These are phyloP conservation scores for Coemansia sp. DNA, from an alignment of 192 early-diverging fungal species.

Conservation along the genomic window DNA sequence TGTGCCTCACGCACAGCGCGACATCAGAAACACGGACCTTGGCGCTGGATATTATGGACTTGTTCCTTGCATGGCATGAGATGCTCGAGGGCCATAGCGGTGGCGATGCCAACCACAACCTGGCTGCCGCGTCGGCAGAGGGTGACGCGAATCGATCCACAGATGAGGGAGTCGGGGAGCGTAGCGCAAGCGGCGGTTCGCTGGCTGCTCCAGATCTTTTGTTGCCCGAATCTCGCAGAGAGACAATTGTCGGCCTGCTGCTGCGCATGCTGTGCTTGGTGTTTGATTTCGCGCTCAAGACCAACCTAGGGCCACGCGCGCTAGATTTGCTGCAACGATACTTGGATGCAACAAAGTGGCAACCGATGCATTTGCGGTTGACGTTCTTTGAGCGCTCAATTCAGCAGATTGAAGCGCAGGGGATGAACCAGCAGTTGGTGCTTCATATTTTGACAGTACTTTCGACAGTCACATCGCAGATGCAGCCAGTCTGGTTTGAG, in stretches of 20 bases:
- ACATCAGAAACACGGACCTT: conserved; percentile 81
- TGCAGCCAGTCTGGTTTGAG: conserved; percentile 54
- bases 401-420: conserved; percentile 50
- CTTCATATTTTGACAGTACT: conserved; percentile 47
- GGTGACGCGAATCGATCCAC: background rate
- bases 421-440: conserved; percentile 54
- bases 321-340: conserved; percentile 40
- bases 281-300: conserved; percentile 52
- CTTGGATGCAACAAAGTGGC: conserved; percentile 38
- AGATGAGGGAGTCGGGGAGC: too few relatives aligned
- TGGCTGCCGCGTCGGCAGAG: background rate
- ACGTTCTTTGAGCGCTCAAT: conserved; percentile 55
- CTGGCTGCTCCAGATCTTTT: conserved; percentile 16
- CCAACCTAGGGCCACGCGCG: conserved; percentile 41
- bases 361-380: conserved; percentile 42
- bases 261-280: conserved; percentile 52
- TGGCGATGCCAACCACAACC: background rate
- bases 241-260: conserved; percentile 49
- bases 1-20: conserved; percentile 82
- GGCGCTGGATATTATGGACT: conserved; percentile 85
- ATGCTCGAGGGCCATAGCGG: conserved; percentile 54
- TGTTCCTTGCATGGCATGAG: conserved; percentile 90
- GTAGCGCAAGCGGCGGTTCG: background rate
- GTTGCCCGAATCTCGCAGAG: conserved; percentile 40
- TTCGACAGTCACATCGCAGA: conserved; percentile 41